Percentiles rank a stretch among this genome's conserved stretches.
phyloP scores from a whole-genome alignment of 441 rosid genomes.

The Erodium moschatum region DNA sequence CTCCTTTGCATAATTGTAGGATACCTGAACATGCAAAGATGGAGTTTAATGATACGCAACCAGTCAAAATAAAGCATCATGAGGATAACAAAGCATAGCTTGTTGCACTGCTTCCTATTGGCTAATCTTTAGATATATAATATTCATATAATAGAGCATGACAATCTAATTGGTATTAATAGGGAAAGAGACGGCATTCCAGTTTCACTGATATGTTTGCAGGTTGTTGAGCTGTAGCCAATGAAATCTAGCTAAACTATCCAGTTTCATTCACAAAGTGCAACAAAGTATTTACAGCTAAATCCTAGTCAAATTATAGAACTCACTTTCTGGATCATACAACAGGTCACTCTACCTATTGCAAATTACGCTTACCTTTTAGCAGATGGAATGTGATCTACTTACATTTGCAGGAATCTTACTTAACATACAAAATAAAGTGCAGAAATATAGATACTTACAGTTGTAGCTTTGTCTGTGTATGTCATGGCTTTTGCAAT shows the following conservation, averaged over 20 bases:
- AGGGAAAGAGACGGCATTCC: not conserved
- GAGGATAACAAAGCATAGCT: not conserved
- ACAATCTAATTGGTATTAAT: not conserved
- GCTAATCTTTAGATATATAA: not conserved
- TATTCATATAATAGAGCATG: not conserved
- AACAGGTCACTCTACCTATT: not conserved
- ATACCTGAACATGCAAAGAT: slow-evolving; percentile 47
- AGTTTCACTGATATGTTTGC: not conserved
- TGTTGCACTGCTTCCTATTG: not conserved
- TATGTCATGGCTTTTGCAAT: slow-evolving; percentile 76
- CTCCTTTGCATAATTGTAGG: slow-evolving; percentile 69
- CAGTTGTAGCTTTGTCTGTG: slow-evolving; percentile 87
- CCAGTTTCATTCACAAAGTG: not conserved
- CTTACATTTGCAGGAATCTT: not conserved
- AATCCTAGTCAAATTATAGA: not conserved
- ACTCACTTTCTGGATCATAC: not conserved
- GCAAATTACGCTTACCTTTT: not conserved
- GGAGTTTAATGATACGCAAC: not conserved
- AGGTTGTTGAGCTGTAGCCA: not conserved
- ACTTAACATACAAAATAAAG: not conserved
- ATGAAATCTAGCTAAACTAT: too few relatives aligned
- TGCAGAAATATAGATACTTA: slow-evolving; percentile 26
- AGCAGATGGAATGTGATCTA: too few relatives aligned
- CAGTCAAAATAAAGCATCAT: not conserved
- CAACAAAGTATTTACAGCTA: not conserved